Evolutionary conservation across 1,284 basidiomycete species (phyloP).

Genomic region (Heterobasidion parviporum): DNA sequence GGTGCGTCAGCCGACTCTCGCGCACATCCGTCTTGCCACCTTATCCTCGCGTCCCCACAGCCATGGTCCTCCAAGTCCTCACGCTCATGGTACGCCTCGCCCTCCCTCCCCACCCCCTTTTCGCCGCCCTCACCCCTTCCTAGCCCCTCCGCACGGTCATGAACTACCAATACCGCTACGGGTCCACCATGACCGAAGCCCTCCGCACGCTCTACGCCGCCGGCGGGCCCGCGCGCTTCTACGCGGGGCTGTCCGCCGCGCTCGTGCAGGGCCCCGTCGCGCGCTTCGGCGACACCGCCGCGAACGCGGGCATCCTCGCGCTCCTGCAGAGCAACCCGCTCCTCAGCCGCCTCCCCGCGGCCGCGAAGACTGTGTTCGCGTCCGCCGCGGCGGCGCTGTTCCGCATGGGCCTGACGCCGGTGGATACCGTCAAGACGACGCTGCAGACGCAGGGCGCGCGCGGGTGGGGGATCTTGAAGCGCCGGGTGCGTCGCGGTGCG

Average conservation of each 20-base stretch:
- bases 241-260: constrained; percentile 76
- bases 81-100: constrained; percentile 58
- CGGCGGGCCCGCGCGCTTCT: constrained; percentile 76
- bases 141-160: constrained; percentile 78
- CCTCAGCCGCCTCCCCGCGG: constrained; percentile 52
- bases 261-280: constrained; percentile 72
- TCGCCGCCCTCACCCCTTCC: not conserved
- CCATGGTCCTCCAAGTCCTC: constrained; percentile 86
- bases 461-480: constrained; percentile 56
- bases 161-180: constrained; percentile 89
- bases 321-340: constrained; percentile 64
- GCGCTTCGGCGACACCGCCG: constrained; percentile 86
- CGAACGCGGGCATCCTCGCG: constrained; percentile 75
- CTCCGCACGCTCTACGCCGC: constrained; percentile 63
- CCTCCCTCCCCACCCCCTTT: not conserved
- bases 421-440: constrained; percentile 90
- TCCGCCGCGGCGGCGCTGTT: constrained; percentile 67
- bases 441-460: constrained; percentile 79
- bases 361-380: constrained; percentile 66
- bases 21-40: not conserved
- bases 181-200: constrained; percentile 62
- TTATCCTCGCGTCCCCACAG: constrained; percentile 21
- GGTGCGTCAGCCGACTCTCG: constrained; percentile 28
- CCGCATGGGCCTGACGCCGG: constrained; percentile 78
- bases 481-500: constrained; percentile 39